Percentiles rank a stretch among this genome's conserved stretches.
phyloP scores from a whole-genome alignment of 2,329 filamentous ascomycete genomes.

The Aureobasidium sp. region DNA sequence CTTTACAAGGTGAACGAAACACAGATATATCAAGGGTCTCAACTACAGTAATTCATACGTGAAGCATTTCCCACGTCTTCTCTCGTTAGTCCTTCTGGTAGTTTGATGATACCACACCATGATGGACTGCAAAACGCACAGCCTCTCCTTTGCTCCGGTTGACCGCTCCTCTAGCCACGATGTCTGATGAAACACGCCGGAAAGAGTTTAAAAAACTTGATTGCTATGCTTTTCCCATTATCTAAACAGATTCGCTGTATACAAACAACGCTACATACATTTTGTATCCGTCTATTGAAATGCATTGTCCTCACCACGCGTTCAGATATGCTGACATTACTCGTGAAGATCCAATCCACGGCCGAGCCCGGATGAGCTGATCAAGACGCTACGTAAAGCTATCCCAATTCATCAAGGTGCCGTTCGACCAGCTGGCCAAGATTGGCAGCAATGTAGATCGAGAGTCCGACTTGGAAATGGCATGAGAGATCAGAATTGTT shows the following conservation, averaged over 20 bases:
- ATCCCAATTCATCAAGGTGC: background rate
- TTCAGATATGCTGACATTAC: background rate
- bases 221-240: background rate
- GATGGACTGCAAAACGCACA: background rate
- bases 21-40: background rate
- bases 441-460: background rate
- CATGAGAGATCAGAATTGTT: background rate
- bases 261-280: background rate
- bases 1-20: background rate
- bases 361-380: background rate
- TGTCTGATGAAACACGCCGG: background rate
- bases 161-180: background rate
- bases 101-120: too few species aligned
- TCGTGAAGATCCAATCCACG: background rate
- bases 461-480: background rate
- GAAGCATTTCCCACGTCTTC: too few species aligned
- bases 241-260: background rate
- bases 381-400: background rate
- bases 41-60: too few species aligned
- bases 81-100: too few species aligned
- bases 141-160: background rate
- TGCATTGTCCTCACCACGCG: background rate
- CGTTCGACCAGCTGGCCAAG: background rate
- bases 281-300: background rate
- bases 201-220: background rate